phyloP scores from a whole-genome alignment of 805 yeast species.

The Zygosaccharomyces bisporus region DNA sequence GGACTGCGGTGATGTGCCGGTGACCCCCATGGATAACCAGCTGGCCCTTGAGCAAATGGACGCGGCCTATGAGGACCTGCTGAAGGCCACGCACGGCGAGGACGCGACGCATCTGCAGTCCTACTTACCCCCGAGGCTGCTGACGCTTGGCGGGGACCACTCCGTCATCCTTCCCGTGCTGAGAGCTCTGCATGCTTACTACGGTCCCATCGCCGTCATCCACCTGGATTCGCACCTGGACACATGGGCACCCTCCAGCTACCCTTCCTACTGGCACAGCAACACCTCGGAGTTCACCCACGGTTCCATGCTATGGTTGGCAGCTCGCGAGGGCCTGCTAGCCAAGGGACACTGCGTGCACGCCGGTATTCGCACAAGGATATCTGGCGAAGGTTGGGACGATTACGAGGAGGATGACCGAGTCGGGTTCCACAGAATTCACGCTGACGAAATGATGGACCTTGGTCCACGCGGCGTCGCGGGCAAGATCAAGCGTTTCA shows the following conservation, averaged over 20 bases:
- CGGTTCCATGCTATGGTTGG: slow-evolving; percentile 86
- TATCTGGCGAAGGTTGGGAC: slow-evolving; percentile 54
- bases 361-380: slow-evolving; percentile 72
- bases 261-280: slow-evolving; percentile 61
- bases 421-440: slow-evolving; percentile 66
- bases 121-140: slow-evolving; percentile 52
- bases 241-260: slow-evolving; percentile 72
- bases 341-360: slow-evolving; percentile 57
- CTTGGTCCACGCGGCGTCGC: slow-evolving; percentile 61
- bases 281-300: slow-evolving; percentile 63
- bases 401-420: slow-evolving; percentile 64
- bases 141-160: slow-evolving; percentile 83
- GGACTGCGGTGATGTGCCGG: slow-evolving; percentile 68
- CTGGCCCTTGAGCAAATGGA: slow-evolving; percentile 63
- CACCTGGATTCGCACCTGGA: slow-evolving; percentile 87
- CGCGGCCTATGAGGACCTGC: slow-evolving; percentile 52
- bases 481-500: slow-evolving; percentile 46
- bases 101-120: slow-evolving; percentile 11
- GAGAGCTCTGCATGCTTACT: slow-evolving; percentile 54
- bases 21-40: slow-evolving; percentile 63
- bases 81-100: slow-evolving; percentile 25
- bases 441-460: slow-evolving; percentile 70
- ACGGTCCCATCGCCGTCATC: slow-evolving; percentile 68
- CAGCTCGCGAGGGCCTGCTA: slow-evolving; percentile 62
- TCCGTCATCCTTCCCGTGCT: slow-evolving; percentile 69